Evolutionary conservation across 495 filamentous ascomycete genomes (phyloP).

Genomic region (Penicillium turbatum): DNA sequence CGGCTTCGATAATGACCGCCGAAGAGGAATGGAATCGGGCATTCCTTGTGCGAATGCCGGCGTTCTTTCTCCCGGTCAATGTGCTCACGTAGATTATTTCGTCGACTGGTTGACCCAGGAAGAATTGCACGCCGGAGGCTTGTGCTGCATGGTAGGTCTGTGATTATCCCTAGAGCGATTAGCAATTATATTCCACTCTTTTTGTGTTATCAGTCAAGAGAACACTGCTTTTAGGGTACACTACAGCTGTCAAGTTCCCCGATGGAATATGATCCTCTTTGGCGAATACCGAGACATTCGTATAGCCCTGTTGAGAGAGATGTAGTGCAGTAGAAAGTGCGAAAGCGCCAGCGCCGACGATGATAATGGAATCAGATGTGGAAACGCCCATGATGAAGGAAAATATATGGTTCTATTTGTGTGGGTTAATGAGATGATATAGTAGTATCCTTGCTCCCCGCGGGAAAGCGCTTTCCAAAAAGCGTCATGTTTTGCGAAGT

Average conservation of each 20-base stretch:
- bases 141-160: constrained; percentile 24
- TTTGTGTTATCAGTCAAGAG: neutral
- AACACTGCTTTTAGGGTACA: neutral
- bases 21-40: constrained; percentile 35
- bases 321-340: constrained; percentile 50
- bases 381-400: constrained; percentile 19
- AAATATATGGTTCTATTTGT: neutral
- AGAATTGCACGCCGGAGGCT: constrained; percentile 34
- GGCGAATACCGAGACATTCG: constrained; percentile 36
- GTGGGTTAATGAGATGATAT: neutral
- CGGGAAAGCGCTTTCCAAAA: neutral
- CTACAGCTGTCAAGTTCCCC: constrained; percentile 34
- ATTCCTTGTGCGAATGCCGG: constrained; percentile 34
- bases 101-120: constrained; percentile 29
- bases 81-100: constrained; percentile 27
- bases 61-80: constrained; percentile 18
- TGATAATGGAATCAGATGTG: constrained; percentile 20
- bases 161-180: constrained; percentile 9
- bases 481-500: neutral
- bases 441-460: neutral
- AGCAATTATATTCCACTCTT: constrained; percentile 2
- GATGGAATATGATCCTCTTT: constrained; percentile 18
- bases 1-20: constrained; percentile 42
- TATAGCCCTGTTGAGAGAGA: constrained; percentile 43
- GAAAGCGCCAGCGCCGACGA: constrained; percentile 48